A percentile compares a stretch with the other conserved stretches of the same genome.
Conservation (phyloP, 2,329 filamentous ascomycete genomes). For the Clonostachys rosea region DNA sequence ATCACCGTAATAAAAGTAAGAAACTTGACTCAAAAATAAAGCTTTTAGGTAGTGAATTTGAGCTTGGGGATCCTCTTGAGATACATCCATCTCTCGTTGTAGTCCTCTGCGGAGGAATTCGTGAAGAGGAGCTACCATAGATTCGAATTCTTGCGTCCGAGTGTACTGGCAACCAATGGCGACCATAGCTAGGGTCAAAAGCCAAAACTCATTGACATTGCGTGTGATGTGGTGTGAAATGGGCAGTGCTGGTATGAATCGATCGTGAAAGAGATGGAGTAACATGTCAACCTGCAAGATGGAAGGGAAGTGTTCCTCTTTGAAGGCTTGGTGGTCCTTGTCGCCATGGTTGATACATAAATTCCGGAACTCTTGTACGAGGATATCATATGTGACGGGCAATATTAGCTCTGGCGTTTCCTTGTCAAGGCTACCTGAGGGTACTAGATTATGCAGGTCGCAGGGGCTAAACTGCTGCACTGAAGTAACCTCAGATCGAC, state of each 20-base stretch:
- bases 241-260: constrained; percentile 22
- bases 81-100: not conserved
- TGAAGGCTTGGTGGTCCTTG: not conserved
- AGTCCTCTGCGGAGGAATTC: constrained; percentile 12
- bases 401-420: too few relatives aligned
- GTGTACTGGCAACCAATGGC: constrained; percentile 15
- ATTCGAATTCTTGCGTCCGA: constrained; percentile 9
- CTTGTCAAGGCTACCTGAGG: too few relatives aligned
- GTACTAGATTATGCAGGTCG: too few relatives aligned
- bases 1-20: not conserved
- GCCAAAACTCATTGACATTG: constrained; percentile 8
- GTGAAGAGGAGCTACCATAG: constrained; percentile 12
- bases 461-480: too few relatives aligned
- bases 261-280: constrained; percentile 19
- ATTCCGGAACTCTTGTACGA: too few relatives aligned
- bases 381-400: too few relatives aligned
- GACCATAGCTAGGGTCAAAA: constrained; percentile 11
- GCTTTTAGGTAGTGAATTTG: not conserved
- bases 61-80: too few relatives aligned
- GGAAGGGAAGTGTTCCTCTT: constrained; percentile 15
- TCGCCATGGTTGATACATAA: too few relatives aligned
- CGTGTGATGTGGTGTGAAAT: constrained; percentile 14
- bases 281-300: constrained; percentile 18
- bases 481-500: too few relatives aligned
- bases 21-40: constrained; percentile 1